Evolutionary conservation across 352 stramenopile genomes (phyloP).

Genomic region (Globisporangium takayamanum): DNA sequence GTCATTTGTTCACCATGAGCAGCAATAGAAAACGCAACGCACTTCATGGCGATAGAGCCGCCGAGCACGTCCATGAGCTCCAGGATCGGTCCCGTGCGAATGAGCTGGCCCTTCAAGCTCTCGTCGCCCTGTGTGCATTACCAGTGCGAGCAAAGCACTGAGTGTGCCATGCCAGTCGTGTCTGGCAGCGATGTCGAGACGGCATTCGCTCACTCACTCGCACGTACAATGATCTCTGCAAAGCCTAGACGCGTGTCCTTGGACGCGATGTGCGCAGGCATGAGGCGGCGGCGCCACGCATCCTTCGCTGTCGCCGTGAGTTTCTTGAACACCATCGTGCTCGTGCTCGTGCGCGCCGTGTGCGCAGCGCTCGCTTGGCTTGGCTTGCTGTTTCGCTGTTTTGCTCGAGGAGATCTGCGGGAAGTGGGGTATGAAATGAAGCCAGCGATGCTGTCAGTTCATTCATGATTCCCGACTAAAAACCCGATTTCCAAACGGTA

Average conservation of each 20-base stretch:
- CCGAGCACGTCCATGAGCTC: constrained; percentile 50
- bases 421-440: too few relatives aligned
- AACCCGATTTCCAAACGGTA: too few relatives aligned
- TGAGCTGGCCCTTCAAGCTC: constrained; percentile 31
- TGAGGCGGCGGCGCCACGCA: constrained; percentile 30
- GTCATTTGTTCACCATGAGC: not conserved
- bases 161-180: too few relatives aligned
- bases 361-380: too few relatives aligned
- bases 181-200: too few relatives aligned
- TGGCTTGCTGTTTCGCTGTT: too few relatives aligned
- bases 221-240: constrained; percentile 45
- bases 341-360: not conserved
- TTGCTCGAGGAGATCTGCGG: too few relatives aligned
- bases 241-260: constrained; percentile 48
- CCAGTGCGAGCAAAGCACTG: too few relatives aligned
- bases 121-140: constrained; percentile 28
- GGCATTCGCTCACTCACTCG: too few relatives aligned
- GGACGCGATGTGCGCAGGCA: constrained; percentile 35
- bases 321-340: constrained; percentile 28
- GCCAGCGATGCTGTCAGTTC: too few relatives aligned
- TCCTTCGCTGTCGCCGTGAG: constrained; percentile 29
- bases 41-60: constrained; percentile 28
- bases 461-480: too few relatives aligned
- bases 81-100: constrained; percentile 44
- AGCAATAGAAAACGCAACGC: not conserved